Evolutionary conservation across 129 eudicot genomes (phyloP), one percentile per base, ranked within the genome.

Genomic region (Artemisia tridentata): DNA sequence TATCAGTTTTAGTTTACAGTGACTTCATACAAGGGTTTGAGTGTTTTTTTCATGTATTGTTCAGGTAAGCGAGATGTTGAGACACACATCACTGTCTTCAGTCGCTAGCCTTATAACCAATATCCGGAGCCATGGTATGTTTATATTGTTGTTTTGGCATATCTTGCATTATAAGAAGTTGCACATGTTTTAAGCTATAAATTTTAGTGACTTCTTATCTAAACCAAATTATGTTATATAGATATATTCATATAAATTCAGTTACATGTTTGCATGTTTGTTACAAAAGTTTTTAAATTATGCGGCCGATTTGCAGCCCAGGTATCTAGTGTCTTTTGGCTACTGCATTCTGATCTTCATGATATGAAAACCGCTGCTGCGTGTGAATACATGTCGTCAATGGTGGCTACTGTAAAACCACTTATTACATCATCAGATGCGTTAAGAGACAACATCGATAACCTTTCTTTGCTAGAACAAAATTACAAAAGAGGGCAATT

Each of bases 121-220:
- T 70, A 84, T 90, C 56, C 87, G 99, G 51, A 84, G 96, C 88
- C 84, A 90, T 62, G 91, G 99, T 89, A 85, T 71, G 90, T 52
- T 29, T 48, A 48, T 55, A 62, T 65, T 62, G 21, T 25, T 4
- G 5, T 46, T 38, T 50, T 19, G 1, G 14, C 27, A 27, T 14
- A 29, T n/a, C 18, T 15, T 38, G 13, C 56, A 3, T 51, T 51
- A 15, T 51, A 63, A 38, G 19, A 51, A 20, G 54, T 58, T 5
- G 41, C 31, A 56, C 54, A 43, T 69, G 53, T 17, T 71, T 6
- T 34, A 34, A 34, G 31, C 38, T 27, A 38, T 64, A 18, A 20
- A 64, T 64, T 7, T 63, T 17, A 16, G 67, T 62, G 27, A 23
- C 68, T 63, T 63, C 52, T 63, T 43, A 38, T 56, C 15, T 14